phyloP scores from a whole-genome alignment of 257 asterid genomes.

The Osmanthus fragrans region DNA sequence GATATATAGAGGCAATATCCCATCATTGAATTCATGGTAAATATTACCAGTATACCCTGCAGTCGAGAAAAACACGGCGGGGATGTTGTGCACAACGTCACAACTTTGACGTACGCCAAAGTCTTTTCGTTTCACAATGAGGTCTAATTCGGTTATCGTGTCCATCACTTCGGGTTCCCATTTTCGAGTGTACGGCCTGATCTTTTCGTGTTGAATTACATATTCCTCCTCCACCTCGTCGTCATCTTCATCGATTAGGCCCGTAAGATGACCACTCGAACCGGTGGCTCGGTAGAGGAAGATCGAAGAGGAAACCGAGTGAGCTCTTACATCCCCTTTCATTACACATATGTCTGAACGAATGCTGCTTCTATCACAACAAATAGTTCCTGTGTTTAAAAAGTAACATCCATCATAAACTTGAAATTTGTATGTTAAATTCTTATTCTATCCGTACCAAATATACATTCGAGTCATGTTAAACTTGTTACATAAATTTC shows the following conservation, averaged over 20 bases:
- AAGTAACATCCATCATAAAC: constrained; percentile 20
- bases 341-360: constrained; percentile 75
- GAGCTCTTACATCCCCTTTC: constrained; percentile 82
- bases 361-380: constrained; percentile 75
- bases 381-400: constrained; percentile 59
- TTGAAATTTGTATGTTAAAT: no score
- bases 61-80: constrained; percentile 85
- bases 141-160: constrained; percentile 57
- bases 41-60: constrained; percentile 96
- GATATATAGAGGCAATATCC: constrained; percentile 79
- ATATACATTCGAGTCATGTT: no score
- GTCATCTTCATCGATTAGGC: constrained; percentile 23
- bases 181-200: constrained; percentile 81
- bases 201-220: constrained; percentile 52
- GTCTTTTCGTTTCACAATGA: constrained; percentile 35
- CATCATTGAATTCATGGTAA: constrained; percentile 93
- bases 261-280: constrained; percentile 5
- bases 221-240: constrained; percentile 21
- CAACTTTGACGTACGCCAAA: constrained; percentile 32
- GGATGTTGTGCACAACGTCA: constrained; percentile 65
- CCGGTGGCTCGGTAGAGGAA: constrained; percentile 38
- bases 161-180: constrained; percentile 74
- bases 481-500: no score
- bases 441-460: not conserved
- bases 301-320: constrained; percentile 57